Base-by-base conservation (phyloP, 208 protist species). In the Porcisia hertigi region DNA sequence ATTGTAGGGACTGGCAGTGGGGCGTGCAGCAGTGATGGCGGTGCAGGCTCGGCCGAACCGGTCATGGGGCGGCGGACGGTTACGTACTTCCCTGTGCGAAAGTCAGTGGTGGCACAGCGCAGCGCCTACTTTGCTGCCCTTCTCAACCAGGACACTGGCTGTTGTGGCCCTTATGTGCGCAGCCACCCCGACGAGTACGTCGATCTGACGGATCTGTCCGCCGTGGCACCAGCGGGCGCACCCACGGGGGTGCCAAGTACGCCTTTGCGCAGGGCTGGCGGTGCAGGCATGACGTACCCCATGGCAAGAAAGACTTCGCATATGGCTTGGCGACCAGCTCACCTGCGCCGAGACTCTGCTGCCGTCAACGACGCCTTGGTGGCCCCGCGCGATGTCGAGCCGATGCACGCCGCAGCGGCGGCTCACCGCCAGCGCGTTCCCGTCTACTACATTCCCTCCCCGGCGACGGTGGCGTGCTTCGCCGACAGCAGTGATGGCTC, bases 111-210 rank as follows among this genome's bases (percentile, higher is more conserved):
- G 47, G 69, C 67, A 36, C 58, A 73, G 39, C 53, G 64, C 57
- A 69, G 77, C 25, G n/a, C 36, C n/a, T 82, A 71, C 60, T 77
- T 82, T 16, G 66, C 65, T 12, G 69, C 52, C 1, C 59, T 82
- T 30, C 65, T 81, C 3, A 47, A 69, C 41, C 34, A 69, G 1
- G 69, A 57, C 30, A 30, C 30, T n/a, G 45, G 73, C 34, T 49
- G 18, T 47, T 66, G 78, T 58, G 64, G 72, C 73, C 66, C 76
- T 11, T 80, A 80, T 66, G 76, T 80, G 41, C 76, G 41, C 45
- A 75, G 76, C 55, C 47, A 18, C 8, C 76, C 76, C 7, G 76
- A 80, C 63, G 76, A 80, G 76, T 72, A 80, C 54, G 70, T 80
- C n/a, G 60, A 75, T 52, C 55, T 80, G 41, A 65, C 76, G 2